Evolutionary conservation across 805 yeast species (phyloP).

Genomic region (Saturnispora hagleri): DNA sequence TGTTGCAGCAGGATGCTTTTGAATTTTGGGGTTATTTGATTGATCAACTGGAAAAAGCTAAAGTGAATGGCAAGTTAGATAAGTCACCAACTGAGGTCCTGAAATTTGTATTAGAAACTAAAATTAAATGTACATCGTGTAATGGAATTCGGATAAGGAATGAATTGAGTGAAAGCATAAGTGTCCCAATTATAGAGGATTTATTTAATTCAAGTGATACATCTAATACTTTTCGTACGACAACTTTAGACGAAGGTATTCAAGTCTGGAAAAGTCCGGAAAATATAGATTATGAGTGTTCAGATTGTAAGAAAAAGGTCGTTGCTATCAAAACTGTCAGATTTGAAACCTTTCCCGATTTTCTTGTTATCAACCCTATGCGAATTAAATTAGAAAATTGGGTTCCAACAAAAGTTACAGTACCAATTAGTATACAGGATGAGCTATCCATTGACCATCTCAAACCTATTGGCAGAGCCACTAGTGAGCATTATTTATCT

Average conservation of each 20-base stretch:
- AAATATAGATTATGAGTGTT: constrained; percentile 54
- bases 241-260: constrained; percentile 43
- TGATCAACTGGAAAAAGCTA: constrained; percentile 47
- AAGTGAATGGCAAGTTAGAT: constrained; percentile 25
- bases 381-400: constrained; percentile 80
- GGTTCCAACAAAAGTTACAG: constrained; percentile 78
- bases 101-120: constrained; percentile 56
- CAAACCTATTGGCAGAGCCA: constrained; percentile 33
- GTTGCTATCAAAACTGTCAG: constrained; percentile 35
- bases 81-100: constrained; percentile 45
- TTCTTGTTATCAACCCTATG: constrained; percentile 62
- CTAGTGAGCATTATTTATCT: constrained; percentile 33
- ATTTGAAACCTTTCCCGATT: constrained; percentile 60
- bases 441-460: constrained; percentile 36
- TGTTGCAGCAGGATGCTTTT: constrained; percentile 91
- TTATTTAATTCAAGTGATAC: constrained; percentile 31
- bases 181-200: constrained; percentile 48
- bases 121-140: constrained; percentile 51
- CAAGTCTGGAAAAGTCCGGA: constrained; percentile 38
- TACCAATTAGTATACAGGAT: constrained; percentile 47
- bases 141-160: constrained; percentile 46
- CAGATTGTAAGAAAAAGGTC: constrained; percentile 35
- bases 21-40: constrained; percentile 71
- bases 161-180: constrained; percentile 53
- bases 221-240: constrained; percentile 40